phyloP scores from a whole-genome alignment of 1,284 basidiomycete genomes.

The Trichosporon sp. region DNA sequence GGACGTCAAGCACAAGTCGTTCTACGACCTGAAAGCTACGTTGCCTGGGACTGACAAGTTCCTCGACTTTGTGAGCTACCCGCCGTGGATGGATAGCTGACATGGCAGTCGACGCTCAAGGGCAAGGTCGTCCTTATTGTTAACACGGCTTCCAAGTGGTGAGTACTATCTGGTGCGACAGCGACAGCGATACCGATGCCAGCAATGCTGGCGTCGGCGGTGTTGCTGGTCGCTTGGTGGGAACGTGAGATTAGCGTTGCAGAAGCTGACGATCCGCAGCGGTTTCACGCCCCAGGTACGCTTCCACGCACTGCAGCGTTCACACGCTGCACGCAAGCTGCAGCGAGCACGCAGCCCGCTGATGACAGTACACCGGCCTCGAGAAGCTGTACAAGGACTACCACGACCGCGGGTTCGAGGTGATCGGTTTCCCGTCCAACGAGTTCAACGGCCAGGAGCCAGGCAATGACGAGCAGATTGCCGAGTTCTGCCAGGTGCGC shows the following conservation, averaged over 20 bases:
- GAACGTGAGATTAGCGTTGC: too few relatives aligned
- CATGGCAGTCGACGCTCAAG: conserved; percentile 37
- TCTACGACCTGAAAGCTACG: conserved; percentile 49
- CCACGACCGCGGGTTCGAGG: conserved; percentile 49
- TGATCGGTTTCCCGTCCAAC: conserved; percentile 53
- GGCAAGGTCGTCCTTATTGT: conserved; percentile 55
- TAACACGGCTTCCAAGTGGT: conserved; percentile 54
- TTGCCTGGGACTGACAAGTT: conserved; percentile 41
- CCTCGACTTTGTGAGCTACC: conserved; percentile 38
- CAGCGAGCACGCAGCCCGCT: too few relatives aligned
- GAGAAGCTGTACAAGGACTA: conserved; percentile 53
- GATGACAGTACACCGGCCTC: conserved; percentile 49
- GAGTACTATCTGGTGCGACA: too few relatives aligned
- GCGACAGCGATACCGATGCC: too few relatives aligned
- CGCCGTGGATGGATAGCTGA: not conserved
- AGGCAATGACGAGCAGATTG: conserved; percentile 63
- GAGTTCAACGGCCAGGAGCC: conserved; percentile 62
- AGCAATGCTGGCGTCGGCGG: too few relatives aligned
- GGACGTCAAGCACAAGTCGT: conserved; percentile 30
- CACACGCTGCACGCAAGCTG: too few relatives aligned
- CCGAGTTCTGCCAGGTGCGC: conserved; percentile 49
- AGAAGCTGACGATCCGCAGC: conserved; percentile 20
- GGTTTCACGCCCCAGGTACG: conserved; percentile 44
- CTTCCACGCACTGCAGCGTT: not conserved
- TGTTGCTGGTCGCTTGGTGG: not conserved